Evolutionary conservation across 1,139 yeast species (phyloP).

Genomic region (Zhuliangozyma blackwelliae): DNA sequence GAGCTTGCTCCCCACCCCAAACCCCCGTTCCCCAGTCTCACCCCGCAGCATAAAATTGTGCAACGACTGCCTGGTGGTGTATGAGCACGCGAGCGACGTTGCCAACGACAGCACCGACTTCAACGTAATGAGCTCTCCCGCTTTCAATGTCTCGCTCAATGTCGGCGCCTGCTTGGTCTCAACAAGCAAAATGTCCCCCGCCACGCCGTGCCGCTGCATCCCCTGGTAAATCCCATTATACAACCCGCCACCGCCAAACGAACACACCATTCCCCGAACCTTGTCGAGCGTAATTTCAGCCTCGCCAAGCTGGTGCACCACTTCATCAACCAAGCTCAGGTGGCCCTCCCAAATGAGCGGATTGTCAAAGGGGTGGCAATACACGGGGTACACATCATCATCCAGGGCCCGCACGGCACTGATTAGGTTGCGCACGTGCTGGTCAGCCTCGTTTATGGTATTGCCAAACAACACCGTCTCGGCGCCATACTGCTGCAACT

Average conservation of each 20-base stretch:
- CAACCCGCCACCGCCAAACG: slow-evolving; percentile 84
- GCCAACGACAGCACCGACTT: slow-evolving; percentile 53
- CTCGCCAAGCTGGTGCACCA: slow-evolving; percentile 35
- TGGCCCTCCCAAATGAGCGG: slow-evolving; percentile 69
- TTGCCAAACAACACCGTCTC: slow-evolving; percentile 50
- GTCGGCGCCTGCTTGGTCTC: slow-evolving; percentile 64
- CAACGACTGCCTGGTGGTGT: slow-evolving; percentile 45
- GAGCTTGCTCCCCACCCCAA: slow-evolving; percentile 27
- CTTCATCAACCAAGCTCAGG: slow-evolving; percentile 55
- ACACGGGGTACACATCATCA: slow-evolving; percentile 38
- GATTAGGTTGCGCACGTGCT: slow-evolving; percentile 35
- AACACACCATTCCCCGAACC: slow-evolving; percentile 49
- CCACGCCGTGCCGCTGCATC: slow-evolving; percentile 35
- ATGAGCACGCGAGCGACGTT: slow-evolving; percentile 57
- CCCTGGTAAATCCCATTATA: slow-evolving; percentile 60
- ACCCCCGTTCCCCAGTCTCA: too few relatives aligned
- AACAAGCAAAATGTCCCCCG: slow-evolving; percentile 48
- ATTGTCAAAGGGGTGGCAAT: slow-evolving; percentile 70
- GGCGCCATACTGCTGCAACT: slow-evolving; percentile 47
- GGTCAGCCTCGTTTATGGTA: slow-evolving; percentile 67
- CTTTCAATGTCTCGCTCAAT: slow-evolving; percentile 44
- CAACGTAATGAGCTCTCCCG: slow-evolving; percentile 41
- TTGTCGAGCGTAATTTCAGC: slow-evolving; percentile 14
- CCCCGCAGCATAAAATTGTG: slow-evolving; percentile 30
- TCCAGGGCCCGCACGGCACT: slow-evolving; percentile 28